Evolutionary conservation across 2,329 filamentous ascomycete genomes (phyloP), one percentile per base, ranked within the genome.

Genomic region (Aureobasidium sp.): DNA sequence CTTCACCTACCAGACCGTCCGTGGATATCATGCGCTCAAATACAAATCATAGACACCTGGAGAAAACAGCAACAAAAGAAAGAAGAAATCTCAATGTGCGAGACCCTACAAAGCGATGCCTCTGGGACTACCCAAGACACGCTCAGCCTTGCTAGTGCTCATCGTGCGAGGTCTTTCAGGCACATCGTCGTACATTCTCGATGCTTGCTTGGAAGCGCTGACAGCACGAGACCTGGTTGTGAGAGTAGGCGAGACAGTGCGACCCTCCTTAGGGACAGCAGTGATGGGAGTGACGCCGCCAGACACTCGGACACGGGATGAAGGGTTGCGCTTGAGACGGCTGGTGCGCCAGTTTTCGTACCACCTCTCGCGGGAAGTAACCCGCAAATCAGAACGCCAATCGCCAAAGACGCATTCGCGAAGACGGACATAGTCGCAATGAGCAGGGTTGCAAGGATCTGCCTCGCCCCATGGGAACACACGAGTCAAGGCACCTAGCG

Each of bases 381-480:
- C 90, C 63, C 93, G 87, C 62, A 99, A 79, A 71, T 99, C 94
- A 45, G 83, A 83, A 54, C 93, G 87, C 94, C 94, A 99, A 70
- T 97, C 93, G 65, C 80, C 85, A 73, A 99, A 99, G 33, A 99
- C 89, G 8, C 88, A 86, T 62, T 97, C 92, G 75, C 94, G 94
- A 66, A 99, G 81, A 64, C 87, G 87, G 60, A 88, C 79, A 73
- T 96, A 99, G 74, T 99, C 94, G 75, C 94, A 99, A 76, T 99
- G 94, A 67, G 89, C 84, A 31, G 86, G 81, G 69, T 97, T 87
- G 77, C 94, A 92, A 0, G 94, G 94, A 70, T 97, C 90, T 4
- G 94, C 94, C 67, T 96, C 95, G 7, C 94, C 94, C 94, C 94
- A 99, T 0, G 94, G 89, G 72, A 97, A 99, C 65, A 87, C 86